phyloP scores from a whole-genome alignment of 2,329 filamentous ascomycete species.

The Aureobasidium sp. region DNA sequence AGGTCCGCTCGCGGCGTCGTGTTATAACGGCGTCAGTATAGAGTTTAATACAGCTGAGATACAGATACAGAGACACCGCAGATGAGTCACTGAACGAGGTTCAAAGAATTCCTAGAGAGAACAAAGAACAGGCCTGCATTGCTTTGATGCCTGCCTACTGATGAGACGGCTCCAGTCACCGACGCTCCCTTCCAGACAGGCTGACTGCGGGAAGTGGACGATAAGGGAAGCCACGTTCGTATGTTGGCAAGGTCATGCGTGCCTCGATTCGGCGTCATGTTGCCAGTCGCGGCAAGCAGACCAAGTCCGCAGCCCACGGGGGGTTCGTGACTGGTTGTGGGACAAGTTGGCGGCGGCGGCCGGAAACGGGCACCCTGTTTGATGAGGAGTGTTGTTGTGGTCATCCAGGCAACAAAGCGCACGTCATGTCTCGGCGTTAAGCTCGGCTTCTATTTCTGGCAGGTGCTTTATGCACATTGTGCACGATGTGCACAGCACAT shows the following conservation, averaged over 20 bases:
- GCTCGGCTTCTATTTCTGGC: not conserved
- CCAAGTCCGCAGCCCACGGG: slow-evolving; percentile 2
- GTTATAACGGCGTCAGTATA: slow-evolving; percentile 5
- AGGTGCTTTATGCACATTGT: not conserved
- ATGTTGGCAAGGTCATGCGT: slow-evolving; percentile 9
- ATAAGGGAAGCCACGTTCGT: slow-evolving; percentile 12
- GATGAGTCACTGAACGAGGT: not conserved
- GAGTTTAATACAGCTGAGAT: not conserved
- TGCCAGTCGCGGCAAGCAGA: not conserved
- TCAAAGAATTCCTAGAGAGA: not conserved
- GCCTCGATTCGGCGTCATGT: slow-evolving; percentile 1
- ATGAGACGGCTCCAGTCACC: not conserved
- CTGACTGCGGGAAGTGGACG: slow-evolving; percentile 3
- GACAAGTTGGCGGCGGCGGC: not conserved
- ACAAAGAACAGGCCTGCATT: not conserved
- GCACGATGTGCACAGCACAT: not conserved
- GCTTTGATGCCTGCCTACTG: slow-evolving; percentile 5
- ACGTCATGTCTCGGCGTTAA: slow-evolving; percentile 9
- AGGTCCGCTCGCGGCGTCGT: not conserved
- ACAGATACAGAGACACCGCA: not conserved
- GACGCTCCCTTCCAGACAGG: not conserved
- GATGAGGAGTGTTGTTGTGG: not conserved
- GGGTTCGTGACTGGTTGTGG: slow-evolving; percentile 8
- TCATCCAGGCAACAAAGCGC: slow-evolving; percentile 11
- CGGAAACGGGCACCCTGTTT: slow-evolving; percentile 9